Evolutionary conservation across 441 rosid genomes (phyloP).

Genomic region (Arabidopsis lyrata): DNA sequence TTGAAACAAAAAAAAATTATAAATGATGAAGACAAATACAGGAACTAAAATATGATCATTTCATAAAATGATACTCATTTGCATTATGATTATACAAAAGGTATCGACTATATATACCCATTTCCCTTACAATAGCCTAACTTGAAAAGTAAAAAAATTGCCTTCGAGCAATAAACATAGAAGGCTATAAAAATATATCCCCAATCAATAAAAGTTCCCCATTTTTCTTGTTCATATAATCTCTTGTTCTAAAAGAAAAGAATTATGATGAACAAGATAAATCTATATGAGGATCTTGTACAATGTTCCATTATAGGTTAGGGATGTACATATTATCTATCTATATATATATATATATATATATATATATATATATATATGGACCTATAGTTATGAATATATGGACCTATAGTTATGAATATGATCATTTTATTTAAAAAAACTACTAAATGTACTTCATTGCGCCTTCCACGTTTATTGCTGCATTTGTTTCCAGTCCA

Average conservation of each 20-base stretch:
- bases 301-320: constrained; percentile 36
- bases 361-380: constrained; percentile 27
- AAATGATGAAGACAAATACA: background rate
- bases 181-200: constrained; percentile 15
- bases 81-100: constrained; percentile 4
- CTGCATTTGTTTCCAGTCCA: constrained; percentile 64
- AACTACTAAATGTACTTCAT: constrained; percentile 13
- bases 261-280: constrained; percentile 31
- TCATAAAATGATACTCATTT: constrained; percentile 11
- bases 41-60: background rate
- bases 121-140: constrained; percentile 1
- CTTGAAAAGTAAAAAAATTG: constrained; percentile 3
- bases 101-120: background rate
- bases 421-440: background rate
- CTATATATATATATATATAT: constrained; percentile 18
- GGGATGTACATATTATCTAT: constrained; percentile 29
- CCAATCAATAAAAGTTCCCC: constrained; percentile 2
- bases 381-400: no score
- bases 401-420: constrained; percentile 27
- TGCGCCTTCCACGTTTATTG: constrained; percentile 26
- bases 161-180: background rate
- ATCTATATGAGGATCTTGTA: constrained; percentile 39
- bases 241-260: constrained; percentile 22
- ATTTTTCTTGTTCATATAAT: constrained; percentile 24
- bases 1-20: background rate